Base-by-base conservation (phyloP, 148 eudicot genomes). In the Vaccinium vitisidaea region DNA sequence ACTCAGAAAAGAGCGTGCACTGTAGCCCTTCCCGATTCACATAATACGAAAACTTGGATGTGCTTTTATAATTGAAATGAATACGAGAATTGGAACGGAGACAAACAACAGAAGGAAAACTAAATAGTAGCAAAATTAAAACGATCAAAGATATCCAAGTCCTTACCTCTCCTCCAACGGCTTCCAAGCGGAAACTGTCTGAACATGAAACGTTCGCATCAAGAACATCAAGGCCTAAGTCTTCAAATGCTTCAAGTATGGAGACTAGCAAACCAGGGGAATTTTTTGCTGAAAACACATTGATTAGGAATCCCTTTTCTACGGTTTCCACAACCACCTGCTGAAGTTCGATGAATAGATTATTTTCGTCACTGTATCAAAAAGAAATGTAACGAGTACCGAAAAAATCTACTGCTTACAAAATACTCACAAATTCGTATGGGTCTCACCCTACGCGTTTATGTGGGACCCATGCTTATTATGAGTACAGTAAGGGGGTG, bases 181-280 rank as follows among this genome's bases (percentile, higher is more conserved):
- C 96, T 88, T 91, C 85, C 15, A 93, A 87, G 8, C 84, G 91
- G 75, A 93, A 93, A 52, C 48, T 81, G 12, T 88, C 88, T 0
- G 88, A 63, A 81, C 91, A 93, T 36, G 94, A 92, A 89, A 88
- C 90, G 80, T 82, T 90, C 85, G 94, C 93, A 50, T 93, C 93
- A 8, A 87, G 83, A 10, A 93, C 89, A 30, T 90, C 88, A 39
- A 93, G 92, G 10, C 90, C 91, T 7, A 93, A 82, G 82, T 89
- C 93, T 63, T 93, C 94, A 73, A 93, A 92, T 7, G 88, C 92
- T 90, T 93, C 89, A 32, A 93, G 85, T 69, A 92, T 90, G 18
- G 86, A 82, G 5, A 88, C 90, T 19, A 93, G 90, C 87, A 93
- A 82, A 7, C 92, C 92, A 0, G 92, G 92, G 82, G 92, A 90